phyloP scores from a whole-genome alignment of 2,329 filamentous ascomycete species.

The Penicillium palitans region DNA sequence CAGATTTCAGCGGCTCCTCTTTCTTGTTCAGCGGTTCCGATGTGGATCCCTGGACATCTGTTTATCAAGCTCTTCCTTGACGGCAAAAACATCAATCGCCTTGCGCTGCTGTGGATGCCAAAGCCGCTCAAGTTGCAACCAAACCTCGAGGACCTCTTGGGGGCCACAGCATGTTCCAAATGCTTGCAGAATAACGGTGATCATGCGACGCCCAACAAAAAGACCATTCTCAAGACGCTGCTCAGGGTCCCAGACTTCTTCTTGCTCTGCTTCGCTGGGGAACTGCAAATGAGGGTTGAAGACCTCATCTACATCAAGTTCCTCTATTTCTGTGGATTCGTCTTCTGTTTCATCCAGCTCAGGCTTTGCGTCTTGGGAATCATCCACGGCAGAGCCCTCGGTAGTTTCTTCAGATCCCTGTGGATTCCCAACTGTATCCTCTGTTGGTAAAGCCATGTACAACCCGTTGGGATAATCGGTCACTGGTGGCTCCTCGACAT shows the following conservation, averaged over 20 bases:
- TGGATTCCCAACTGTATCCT: neutral
- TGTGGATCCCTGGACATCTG: constrained; percentile 31
- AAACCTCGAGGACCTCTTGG: constrained; percentile 40
- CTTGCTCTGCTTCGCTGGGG: neutral
- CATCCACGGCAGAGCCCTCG: neutral
- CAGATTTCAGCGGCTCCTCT: neutral
- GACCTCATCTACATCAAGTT: constrained; percentile 9
- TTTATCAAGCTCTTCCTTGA: constrained; percentile 41
- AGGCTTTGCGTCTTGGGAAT: neutral
- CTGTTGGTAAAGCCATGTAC: constrained; percentile 30
- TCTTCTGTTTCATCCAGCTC: constrained; percentile 10
- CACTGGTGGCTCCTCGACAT: constrained; percentile 11
- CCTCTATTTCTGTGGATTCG: constrained; percentile 6
- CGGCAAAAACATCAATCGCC: constrained; percentile 36
- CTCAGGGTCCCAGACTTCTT: constrained; percentile 23
- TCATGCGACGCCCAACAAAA: constrained; percentile 44
- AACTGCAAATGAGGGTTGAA: constrained; percentile 4
- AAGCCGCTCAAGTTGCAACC: constrained; percentile 42
- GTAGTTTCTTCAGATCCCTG: neutral
- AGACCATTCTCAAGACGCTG: constrained; percentile 41
- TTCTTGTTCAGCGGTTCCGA: constrained; percentile 13
- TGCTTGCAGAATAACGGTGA: constrained; percentile 41
- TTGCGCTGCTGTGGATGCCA: constrained; percentile 42
- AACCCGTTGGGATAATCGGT: constrained; percentile 17
- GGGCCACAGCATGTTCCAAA: constrained; percentile 41